A percentile compares a stretch with the other conserved stretches of the same genome.
phyloP scores from a whole-genome alignment of 768 basidiomycete genomes.

The Heimioporus sp. region DNA sequence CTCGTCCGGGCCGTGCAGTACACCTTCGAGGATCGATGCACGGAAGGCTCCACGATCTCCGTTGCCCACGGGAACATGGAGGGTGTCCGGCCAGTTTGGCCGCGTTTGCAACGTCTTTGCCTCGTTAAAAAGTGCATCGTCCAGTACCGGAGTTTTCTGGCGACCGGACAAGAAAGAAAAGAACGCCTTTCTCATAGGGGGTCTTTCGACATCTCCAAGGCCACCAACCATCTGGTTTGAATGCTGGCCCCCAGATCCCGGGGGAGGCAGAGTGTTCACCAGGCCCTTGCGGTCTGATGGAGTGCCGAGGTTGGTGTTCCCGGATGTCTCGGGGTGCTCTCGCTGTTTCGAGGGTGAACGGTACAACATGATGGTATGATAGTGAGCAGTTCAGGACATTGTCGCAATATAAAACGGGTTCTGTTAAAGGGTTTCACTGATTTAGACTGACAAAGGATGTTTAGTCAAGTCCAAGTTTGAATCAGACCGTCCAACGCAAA shows the following conservation, averaged over 20 bases:
- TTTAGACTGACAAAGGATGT: not conserved
- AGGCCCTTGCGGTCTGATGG: not conserved
- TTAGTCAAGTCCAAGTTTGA: constrained; percentile 9
- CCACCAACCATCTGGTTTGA: constrained; percentile 1
- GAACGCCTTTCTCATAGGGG: constrained; percentile 6
- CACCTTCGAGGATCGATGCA: not conserved
- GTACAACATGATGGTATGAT: constrained; percentile 9
- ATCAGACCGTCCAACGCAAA: constrained; percentile 6
- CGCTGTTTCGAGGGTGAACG: constrained; percentile 4
- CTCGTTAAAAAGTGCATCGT: constrained; percentile 23
- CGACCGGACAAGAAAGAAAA: constrained; percentile 17
- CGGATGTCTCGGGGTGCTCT: not conserved
- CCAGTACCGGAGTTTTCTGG: constrained; percentile 12
- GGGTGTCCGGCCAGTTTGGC: constrained; percentile 23
- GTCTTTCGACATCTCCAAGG: constrained; percentile 6
- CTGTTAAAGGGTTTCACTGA: not conserved
- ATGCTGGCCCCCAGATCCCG: not conserved
- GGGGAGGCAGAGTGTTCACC: not conserved
- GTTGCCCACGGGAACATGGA: constrained; percentile 19
- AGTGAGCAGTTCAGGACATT: not conserved
- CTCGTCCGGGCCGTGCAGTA: constrained; percentile 6
- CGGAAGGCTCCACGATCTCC: constrained; percentile 12
- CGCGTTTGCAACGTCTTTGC: constrained; percentile 24
- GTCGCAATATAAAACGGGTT: too few species aligned
- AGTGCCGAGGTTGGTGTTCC: not conserved